These are phyloP conservation scores for Fibroporia radiculosa DNA, from an alignment of 768 basidiomycete species.

Conservation along the genomic window DNA sequence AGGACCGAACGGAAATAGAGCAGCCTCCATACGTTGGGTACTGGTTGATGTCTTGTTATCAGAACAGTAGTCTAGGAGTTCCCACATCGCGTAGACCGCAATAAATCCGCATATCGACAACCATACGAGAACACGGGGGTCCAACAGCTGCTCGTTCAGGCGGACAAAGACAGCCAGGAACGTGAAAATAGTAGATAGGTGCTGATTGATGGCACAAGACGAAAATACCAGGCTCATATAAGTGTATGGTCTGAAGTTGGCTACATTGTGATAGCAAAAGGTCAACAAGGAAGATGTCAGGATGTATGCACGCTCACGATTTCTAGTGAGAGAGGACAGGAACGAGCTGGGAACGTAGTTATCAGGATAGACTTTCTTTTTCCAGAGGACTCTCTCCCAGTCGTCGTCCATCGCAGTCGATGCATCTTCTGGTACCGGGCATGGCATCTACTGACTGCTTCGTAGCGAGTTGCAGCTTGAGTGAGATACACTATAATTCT, in stretches of 20 bases:
- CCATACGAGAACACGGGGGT: conserved; percentile 65
- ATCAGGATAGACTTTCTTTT: conserved; percentile 66
- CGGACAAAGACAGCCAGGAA: conserved; percentile 77
- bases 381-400: conserved; percentile 82
- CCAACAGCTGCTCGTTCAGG: conserved; percentile 54
- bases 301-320: conserved; percentile 45
- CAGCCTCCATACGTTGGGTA: conserved; percentile 29
- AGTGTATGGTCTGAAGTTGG: conserved; percentile 73
- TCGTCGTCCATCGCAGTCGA: conserved; percentile 40
- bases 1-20: not conserved
- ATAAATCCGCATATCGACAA: conserved; percentile 53
- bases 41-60: conserved; percentile 15
- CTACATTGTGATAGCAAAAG: conserved; percentile 30
- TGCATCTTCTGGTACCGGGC: no score
- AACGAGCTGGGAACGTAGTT: conserved; percentile 81
- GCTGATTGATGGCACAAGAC: conserved; percentile 76
- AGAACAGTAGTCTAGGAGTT: conserved; percentile 35
- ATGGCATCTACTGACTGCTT: no score
- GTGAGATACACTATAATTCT: no score
- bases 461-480: no score
- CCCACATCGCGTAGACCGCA: conserved; percentile 57
- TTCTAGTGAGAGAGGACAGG: conserved; percentile 68
- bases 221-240: conserved; percentile 67
- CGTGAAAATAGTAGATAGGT: conserved; percentile 70
- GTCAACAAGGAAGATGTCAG: not conserved